These are phyloP conservation scores for Nothophytophthora sp. DNA, from an alignment of 352 stramenopile species.

Conservation along the genomic window DNA sequence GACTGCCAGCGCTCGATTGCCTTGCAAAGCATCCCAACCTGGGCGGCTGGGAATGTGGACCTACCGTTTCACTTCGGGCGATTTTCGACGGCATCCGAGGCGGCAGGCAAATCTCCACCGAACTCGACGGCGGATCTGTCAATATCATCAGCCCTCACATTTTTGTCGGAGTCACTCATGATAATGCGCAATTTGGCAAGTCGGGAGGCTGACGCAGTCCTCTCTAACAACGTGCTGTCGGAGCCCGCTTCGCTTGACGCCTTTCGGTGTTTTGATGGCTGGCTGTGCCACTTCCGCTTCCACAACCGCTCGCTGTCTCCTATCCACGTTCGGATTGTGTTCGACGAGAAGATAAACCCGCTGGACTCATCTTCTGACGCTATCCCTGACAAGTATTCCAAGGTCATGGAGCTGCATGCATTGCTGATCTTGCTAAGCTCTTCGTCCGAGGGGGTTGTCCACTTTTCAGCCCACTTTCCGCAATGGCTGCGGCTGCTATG, in stretches of 20 bases:
- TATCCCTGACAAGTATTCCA: constrained; percentile 1
- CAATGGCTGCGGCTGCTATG: constrained; percentile 65
- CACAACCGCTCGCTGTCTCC: constrained; percentile 90
- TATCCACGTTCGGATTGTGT: constrained; percentile 93
- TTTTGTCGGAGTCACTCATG: constrained; percentile 24
- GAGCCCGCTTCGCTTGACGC: not conserved
- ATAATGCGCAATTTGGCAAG: constrained; percentile 8
- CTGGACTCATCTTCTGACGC: not conserved
- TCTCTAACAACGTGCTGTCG: constrained; percentile 9
- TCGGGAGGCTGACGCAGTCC: constrained; percentile 7
- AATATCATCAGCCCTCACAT: constrained; percentile 8
- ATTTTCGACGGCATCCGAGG: constrained; percentile 3
- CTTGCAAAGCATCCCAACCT: constrained; percentile 25
- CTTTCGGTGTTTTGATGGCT: constrained; percentile 76
- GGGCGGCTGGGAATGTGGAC: constrained; percentile 32
- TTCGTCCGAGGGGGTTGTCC: constrained; percentile 51
- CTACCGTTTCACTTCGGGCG: constrained; percentile 62
- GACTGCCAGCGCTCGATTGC: constrained; percentile 81
- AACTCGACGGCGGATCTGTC: not conserved
- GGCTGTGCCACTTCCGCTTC: constrained; percentile 86
- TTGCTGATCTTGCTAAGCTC: constrained; percentile 44
- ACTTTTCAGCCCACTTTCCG: constrained; percentile 35
- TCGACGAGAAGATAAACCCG: constrained; percentile 63
- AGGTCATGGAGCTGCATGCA: constrained; percentile 36
- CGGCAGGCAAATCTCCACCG: not conserved